Conservation (phyloP, 1,139 yeast species). For the Schizosaccharomyces versatilis region DNA sequence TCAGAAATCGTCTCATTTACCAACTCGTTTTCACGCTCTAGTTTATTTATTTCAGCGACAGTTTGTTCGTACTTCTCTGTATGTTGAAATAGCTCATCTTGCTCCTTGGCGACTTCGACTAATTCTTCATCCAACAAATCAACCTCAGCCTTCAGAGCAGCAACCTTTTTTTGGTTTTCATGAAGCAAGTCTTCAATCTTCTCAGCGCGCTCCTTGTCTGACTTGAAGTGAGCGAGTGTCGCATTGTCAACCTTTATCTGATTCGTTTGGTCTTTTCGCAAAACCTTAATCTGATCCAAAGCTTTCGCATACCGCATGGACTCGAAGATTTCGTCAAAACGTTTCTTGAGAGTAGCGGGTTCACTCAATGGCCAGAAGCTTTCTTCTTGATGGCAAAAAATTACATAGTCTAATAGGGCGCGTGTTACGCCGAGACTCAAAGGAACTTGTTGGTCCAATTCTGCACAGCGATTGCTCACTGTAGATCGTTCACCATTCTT, state of each 20-base stretch:
- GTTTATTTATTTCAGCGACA: conserved; percentile 39
- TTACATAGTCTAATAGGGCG: conserved; percentile 74
- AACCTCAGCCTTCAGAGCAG: conserved; percentile 29
- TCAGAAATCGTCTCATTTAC: conserved; percentile 9
- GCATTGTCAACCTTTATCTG: conserved; percentile 60
- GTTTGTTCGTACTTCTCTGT: conserved; percentile 67
- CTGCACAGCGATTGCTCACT: conserved; percentile 63
- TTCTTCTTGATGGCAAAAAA: conserved; percentile 95
- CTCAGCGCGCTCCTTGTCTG: conserved; percentile 53
- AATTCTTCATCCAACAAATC: conserved; percentile 29
- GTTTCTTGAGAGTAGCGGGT: conserved; percentile 66
- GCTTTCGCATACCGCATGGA: conserved; percentile 86
- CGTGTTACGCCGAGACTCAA: conserved; percentile 65
- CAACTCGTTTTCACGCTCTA: conserved; percentile 25
- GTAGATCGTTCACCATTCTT: conserved; percentile 52
- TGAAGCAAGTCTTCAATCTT: conserved; percentile 31
- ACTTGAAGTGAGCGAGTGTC: conserved; percentile 49
- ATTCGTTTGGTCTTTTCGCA: conserved; percentile 53
- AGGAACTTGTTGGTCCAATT: conserved; percentile 66
- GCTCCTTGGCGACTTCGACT: conserved; percentile 31
- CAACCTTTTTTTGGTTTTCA: conserved; percentile 26
- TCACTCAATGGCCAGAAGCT: conserved; percentile 92
- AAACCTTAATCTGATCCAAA: conserved; percentile 43
- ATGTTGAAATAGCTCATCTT: conserved; percentile 44
- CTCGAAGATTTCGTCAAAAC: conserved; percentile 91